phyloP scores from a whole-genome alignment of 768 basidiomycete species.

The Russula virescens region DNA sequence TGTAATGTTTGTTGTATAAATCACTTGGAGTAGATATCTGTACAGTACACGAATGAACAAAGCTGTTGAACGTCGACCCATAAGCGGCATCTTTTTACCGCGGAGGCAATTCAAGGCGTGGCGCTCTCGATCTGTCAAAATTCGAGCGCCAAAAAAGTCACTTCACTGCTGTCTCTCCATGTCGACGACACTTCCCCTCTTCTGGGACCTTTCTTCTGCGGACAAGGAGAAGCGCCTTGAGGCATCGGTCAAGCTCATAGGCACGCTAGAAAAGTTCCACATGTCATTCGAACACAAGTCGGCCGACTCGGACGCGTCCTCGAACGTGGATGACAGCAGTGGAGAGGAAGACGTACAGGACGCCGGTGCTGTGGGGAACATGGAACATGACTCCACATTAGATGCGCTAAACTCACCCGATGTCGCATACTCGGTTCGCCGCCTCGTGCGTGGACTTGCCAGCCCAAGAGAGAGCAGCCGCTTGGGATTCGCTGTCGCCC shows the following conservation, averaged over 20 bases:
- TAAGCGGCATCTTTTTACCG: neutral
- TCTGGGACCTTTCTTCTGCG: slow-evolving; percentile 87
- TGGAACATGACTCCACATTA: slow-evolving; percentile 41
- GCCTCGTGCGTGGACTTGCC: slow-evolving; percentile 82
- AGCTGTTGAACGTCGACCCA: neutral
- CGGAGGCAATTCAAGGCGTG: too few species aligned
- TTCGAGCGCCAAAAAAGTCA: neutral
- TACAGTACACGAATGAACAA: neutral
- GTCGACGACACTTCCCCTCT: slow-evolving; percentile 86
- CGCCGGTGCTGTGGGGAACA: slow-evolving; percentile 41
- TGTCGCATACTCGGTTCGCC: slow-evolving; percentile 85
- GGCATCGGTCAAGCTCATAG: slow-evolving; percentile 80
- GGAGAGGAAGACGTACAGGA: slow-evolving; percentile 19
- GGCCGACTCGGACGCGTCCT: slow-evolving; percentile 26
- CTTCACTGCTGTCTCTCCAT: slow-evolving; percentile 33
- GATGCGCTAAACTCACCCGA: slow-evolving; percentile 79
- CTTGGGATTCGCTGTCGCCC: slow-evolving; percentile 90
- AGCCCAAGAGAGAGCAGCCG: slow-evolving; percentile 92
- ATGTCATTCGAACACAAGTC: slow-evolving; percentile 47
- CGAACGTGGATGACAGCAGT: slow-evolving; percentile 29
- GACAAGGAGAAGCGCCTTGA: slow-evolving; percentile 75
- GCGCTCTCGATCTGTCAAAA: neutral
- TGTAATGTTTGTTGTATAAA: slow-evolving; percentile 10
- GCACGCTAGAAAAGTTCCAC: slow-evolving; percentile 83
- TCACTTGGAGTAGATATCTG: too few species aligned